A percentile compares a stretch with the other conserved stretches of the same genome.
These are phyloP conservation scores for Beauveria varroae DNA, from an alignment of 2,329 filamentous ascomycete species.

Conservation along the genomic window DNA sequence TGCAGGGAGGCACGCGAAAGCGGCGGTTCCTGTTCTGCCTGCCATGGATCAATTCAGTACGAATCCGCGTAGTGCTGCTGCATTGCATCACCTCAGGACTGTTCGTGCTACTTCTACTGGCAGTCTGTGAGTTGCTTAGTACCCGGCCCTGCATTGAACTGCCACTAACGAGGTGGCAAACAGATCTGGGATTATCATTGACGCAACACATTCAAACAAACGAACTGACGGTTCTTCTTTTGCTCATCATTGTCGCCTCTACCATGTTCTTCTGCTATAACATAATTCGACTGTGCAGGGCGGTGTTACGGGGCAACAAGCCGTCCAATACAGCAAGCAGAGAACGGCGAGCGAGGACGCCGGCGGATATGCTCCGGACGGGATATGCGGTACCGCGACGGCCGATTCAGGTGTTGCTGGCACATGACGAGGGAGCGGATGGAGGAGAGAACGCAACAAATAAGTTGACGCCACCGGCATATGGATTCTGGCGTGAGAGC, in stretches of 20 bases:
- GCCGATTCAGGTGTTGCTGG: conserved; percentile 71
- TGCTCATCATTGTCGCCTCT: conserved; percentile 66
- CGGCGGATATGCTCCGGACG: conserved; percentile 22
- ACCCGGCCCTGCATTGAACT: not conserved
- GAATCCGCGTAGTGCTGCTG: conserved; percentile 47
- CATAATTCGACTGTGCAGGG: conserved; percentile 64
- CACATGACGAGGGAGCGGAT: conserved; percentile 64
- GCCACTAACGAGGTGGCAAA: not conserved
- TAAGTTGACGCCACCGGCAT: conserved; percentile 67
- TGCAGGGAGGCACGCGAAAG: not conserved
- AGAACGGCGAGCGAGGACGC: not conserved
- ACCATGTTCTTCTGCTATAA: conserved; percentile 77
- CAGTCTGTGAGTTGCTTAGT: conserved; percentile 52
- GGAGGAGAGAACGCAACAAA: conserved; percentile 46
- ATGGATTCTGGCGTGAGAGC: conserved; percentile 76
- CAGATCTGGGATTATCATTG: conserved; percentile 67
- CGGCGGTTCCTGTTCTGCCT: conserved; percentile 46
- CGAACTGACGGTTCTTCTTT: conserved; percentile 72
- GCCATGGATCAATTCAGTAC: conserved; percentile 46
- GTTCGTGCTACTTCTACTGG: conserved; percentile 50
- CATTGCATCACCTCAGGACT: conserved; percentile 58
- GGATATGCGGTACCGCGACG: conserved; percentile 63
- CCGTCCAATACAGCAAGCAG: conserved; percentile 13
- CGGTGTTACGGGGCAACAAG: conserved; percentile 45
- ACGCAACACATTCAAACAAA: conserved; percentile 55